These are phyloP conservation scores for Vitis rotundifolia DNA, from an alignment of 164 flowering plant genomes.

Conservation along the genomic window DNA sequence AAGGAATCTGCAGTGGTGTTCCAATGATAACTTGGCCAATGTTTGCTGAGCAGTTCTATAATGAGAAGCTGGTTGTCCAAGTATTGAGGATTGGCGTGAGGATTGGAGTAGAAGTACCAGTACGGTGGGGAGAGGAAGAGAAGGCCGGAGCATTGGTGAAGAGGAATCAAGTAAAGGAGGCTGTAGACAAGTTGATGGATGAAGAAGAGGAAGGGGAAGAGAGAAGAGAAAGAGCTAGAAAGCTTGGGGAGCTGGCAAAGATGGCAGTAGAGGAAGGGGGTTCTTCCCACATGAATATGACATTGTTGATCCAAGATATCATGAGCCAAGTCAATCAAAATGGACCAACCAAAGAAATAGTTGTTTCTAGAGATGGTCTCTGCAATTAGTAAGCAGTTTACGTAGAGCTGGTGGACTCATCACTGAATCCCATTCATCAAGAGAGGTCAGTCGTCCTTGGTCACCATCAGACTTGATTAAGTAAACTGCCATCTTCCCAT, in stretches of 20 bases:
- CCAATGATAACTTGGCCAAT: constrained; percentile 28
- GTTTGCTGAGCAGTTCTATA: constrained; percentile 19
- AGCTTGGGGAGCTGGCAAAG: constrained; percentile 19
- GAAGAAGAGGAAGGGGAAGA: constrained; percentile 12
- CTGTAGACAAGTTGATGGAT: constrained; percentile 16
- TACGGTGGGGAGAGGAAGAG: constrained; percentile 14
- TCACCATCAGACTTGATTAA: too few relatives aligned
- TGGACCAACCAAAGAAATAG: too few relatives aligned
- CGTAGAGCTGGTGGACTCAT: too few relatives aligned
- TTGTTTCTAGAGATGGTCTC: too few relatives aligned
- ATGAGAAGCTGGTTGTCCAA: constrained; percentile 16
- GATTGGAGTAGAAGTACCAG: constrained; percentile 9
- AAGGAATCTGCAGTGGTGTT: constrained; percentile 17
- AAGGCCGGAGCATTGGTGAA: constrained; percentile 9
- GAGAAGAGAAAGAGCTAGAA: constrained; percentile 7
- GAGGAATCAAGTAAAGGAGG: constrained; percentile 7
- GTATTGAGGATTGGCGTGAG: constrained; percentile 16
- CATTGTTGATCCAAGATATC: constrained; percentile 16
- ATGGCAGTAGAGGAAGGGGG: constrained; percentile 17
- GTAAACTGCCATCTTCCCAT: too few relatives aligned
- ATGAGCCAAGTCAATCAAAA: not conserved
- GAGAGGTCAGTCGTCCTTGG: too few relatives aligned
- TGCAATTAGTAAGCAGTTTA: too few relatives aligned
- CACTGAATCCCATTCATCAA: too few relatives aligned
- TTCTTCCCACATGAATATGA: constrained; percentile 11